Conservation (phyloP, 78 protist genomes). For the Dictyostelium citrinum region DNA sequence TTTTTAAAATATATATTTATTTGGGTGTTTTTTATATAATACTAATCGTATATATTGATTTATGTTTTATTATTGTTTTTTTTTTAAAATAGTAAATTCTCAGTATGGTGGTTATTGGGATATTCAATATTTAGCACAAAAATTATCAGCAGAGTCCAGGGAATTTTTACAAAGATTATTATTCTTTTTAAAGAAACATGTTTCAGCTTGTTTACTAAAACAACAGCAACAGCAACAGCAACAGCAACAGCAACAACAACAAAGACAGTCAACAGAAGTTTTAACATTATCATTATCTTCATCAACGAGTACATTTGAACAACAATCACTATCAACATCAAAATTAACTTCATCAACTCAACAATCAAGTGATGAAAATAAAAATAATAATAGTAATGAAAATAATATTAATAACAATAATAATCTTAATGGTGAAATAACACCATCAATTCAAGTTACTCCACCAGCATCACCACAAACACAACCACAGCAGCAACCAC, state of each 20-base stretch:
- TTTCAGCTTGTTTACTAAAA: neutral
- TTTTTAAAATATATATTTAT: neutral
- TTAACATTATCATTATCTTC: neutral
- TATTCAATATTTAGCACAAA: slow-evolving; percentile 33
- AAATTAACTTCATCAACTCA: neutral
- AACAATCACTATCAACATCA: neutral
- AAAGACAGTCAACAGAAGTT: neutral
- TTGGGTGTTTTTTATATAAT: too few species aligned
- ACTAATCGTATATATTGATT: too few species aligned
- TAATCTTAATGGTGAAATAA: neutral
- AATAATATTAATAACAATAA: too few species aligned
- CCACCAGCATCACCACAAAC: neutral
- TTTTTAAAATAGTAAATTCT: slow-evolving; percentile 8
- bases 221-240: neutral
- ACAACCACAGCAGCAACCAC: neutral
- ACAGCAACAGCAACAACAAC: neutral
- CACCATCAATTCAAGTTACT: neutral
- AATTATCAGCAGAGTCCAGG: slow-evolving; percentile 8
- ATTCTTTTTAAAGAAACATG: slow-evolving; percentile 28
- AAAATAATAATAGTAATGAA: too few species aligned
- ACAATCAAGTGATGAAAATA: neutral
- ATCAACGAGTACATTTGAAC: neutral
- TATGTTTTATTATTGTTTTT: too few species aligned
- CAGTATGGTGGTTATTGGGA: slow-evolving; percentile 66
- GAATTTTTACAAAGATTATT: slow-evolving; percentile 41